phyloP scores from a whole-genome alignment of 148 eudicot genomes.

The Oxyria digyna region DNA sequence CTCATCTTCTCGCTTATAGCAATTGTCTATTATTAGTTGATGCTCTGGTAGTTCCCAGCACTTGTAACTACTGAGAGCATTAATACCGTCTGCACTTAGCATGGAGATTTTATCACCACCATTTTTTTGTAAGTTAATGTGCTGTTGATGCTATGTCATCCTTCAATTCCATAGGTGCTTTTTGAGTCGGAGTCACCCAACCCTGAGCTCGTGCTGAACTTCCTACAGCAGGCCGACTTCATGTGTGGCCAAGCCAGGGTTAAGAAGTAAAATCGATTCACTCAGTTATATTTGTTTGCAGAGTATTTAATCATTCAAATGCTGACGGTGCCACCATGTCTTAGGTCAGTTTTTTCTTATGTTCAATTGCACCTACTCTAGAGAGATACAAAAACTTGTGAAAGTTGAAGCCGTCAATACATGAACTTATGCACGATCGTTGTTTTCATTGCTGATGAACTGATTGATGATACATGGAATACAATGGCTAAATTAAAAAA shows the following conservation, averaged over 20 bases:
- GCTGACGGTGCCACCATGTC: no score
- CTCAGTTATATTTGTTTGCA: no score
- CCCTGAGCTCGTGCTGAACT: slow-evolving; percentile 45
- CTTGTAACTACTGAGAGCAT: neutral
- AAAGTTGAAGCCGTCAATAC: no score
- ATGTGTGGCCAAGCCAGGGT: slow-evolving; percentile 29
- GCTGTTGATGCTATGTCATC: neutral
- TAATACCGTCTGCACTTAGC: neutral
- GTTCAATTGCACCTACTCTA: no score
- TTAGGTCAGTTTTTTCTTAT: no score
- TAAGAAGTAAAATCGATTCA: neutral
- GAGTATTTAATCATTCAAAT: no score
- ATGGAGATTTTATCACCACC: neutral
- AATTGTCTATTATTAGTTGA: neutral
- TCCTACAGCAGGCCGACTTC: slow-evolving; percentile 42
- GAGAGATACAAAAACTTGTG: neutral
- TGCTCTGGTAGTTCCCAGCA: no score
- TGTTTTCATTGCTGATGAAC: neutral
- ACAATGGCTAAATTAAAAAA: neutral
- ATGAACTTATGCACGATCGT: neutral
- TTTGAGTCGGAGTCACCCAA: slow-evolving; percentile 61
- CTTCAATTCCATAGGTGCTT: slow-evolving; percentile 28
- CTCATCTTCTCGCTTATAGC: no score
- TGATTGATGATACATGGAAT: neutral
- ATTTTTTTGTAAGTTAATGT: neutral